Evolutionary conservation across 108 stramenopile species (phyloP).

Genomic region (Pseudonitzschia multistriata): DNA sequence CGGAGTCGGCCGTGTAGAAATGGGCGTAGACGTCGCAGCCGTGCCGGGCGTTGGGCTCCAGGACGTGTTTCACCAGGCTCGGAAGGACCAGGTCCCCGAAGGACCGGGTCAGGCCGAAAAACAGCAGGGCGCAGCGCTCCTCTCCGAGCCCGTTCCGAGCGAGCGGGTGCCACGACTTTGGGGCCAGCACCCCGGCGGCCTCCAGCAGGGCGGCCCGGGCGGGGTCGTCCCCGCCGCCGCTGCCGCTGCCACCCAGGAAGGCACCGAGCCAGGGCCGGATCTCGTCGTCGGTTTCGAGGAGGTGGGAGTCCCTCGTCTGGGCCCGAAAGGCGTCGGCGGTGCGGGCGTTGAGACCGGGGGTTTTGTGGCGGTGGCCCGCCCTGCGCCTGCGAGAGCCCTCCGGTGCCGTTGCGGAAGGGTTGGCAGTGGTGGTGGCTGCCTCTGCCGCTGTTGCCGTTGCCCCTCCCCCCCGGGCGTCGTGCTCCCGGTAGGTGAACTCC

Average conservation of each 20-base stretch:
- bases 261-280: conserved; percentile 55
- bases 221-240: neutral
- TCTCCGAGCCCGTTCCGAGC: neutral
- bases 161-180: conserved; percentile 26
- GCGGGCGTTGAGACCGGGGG: conserved; percentile 9
- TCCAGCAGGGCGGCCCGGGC: conserved; percentile 27
- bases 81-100: conserved; percentile 55
- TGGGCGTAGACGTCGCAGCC: conserved; percentile 60
- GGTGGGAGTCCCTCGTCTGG: neutral
- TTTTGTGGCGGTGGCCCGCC: neutral
- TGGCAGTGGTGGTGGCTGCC: conserved; percentile 1
- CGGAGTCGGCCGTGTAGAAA: conserved; percentile 34
- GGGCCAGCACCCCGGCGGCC: conserved; percentile 28
- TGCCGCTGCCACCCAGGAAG: conserved; percentile 11
- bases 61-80: conserved; percentile 43
- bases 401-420: neutral
- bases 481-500: conserved; percentile 56
- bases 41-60: conserved; percentile 49
- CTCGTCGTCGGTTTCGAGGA: conserved; percentile 34
- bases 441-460: too few species aligned
- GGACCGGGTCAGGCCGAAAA: conserved; percentile 55
- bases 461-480: conserved; percentile 64
- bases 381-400: neutral
- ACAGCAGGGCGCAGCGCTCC: conserved; percentile 33
- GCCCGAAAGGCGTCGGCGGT: conserved; percentile 13